Conservation (phyloP, 2,329 filamentous ascomycete genomes). For the Pseudocercospora musae region DNA sequence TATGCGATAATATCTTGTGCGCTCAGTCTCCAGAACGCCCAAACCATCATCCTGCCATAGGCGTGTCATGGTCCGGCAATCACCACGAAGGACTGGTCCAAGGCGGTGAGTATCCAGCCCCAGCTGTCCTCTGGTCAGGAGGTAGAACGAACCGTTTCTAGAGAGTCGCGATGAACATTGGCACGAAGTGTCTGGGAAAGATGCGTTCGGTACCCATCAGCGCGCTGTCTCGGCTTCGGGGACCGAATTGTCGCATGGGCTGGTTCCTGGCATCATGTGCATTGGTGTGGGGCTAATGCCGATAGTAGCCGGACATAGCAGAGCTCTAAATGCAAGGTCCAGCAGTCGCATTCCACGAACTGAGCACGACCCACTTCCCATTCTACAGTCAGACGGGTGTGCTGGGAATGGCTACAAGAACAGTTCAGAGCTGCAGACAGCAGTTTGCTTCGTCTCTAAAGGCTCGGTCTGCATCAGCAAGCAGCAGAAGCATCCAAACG, state of each 20-base stretch:
- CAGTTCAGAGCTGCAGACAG: constrained; percentile 7
- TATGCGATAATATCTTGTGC: constrained; percentile 54
- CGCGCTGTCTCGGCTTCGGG: not conserved
- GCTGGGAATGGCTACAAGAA: constrained; percentile 13
- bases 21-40: too few species aligned
- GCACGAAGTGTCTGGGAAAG: not conserved
- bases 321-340: constrained; percentile 4
- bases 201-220: not conserved
- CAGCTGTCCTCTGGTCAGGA: not conserved
- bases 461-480: constrained; percentile 2
- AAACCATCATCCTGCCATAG: too few species aligned
- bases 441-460: constrained; percentile 13
- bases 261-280: not conserved
- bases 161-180: not conserved
- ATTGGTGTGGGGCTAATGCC: not conserved
- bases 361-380: not conserved
- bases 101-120: not conserved
- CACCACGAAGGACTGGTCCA: not conserved
- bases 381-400: not conserved
- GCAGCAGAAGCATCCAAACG: constrained; percentile 23
- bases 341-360: not conserved
- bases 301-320: constrained; percentile 13
- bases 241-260: not conserved
- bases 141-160: not conserved
- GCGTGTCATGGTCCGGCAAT: too few species aligned